Base-by-base conservation (phyloP, 768 basidiomycete species). In the Termitomyces sp. region DNA sequence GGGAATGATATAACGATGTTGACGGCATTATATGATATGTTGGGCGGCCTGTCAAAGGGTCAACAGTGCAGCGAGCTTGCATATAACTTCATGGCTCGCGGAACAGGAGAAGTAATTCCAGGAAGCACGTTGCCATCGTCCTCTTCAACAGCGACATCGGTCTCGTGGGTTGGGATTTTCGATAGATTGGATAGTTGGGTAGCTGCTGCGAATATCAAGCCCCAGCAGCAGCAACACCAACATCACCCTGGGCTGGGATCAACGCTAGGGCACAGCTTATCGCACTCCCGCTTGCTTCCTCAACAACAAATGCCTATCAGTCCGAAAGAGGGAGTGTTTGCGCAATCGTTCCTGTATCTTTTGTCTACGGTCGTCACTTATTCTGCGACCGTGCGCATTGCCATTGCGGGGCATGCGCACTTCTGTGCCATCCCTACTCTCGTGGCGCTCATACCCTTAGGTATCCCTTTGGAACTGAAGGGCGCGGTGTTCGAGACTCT, bases 381-480 rank as follows among this genome's bases (percentile, higher is more conserved):
- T 67, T 94, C 93, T 0, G 76, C 88, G 9, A 78, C 88, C 3
- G 93, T 91, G 2, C 85, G 93, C 17, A 77, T 85, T 10, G 85
- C 90, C 6, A 81, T 96, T 12, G 80, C 86, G 21, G 80, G 85
- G 28, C 88, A 91, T 66, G 78, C 80, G 1, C 84, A 87, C 26
- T 90, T 93, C 71, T 84, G 87, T 44, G 90, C 90, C 0, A 83
- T 96, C 57, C 85, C 85, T 1, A 88, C 89, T 0, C 74, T 96
- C 3, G 78, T 94, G 32, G 81, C 85, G 0, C 79, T 96, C 32
- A 80, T 93, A 47, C 88, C 89, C 2, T 77, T 90, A 1, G 78
- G 85, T 11, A 79, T 94, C n/a, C 90, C 93, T 1, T 76, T 95
- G n/a, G 91, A 95, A 62, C 76, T 96, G 48, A 96, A 96, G 61